Evolutionary conservation across 1,284 basidiomycete genomes (phyloP).

Genomic region (Melampsora larici-populina): DNA sequence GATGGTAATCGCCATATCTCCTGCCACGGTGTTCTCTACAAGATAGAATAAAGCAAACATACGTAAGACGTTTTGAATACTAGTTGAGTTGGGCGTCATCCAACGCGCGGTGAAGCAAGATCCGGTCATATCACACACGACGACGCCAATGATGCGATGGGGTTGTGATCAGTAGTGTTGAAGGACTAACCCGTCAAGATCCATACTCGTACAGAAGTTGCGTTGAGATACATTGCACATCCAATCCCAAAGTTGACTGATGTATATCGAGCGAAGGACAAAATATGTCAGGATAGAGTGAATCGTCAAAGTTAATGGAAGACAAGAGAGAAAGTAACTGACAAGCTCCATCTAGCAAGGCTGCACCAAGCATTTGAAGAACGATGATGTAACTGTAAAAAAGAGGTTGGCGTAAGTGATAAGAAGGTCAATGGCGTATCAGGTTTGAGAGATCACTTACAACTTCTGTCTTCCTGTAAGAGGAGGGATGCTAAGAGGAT

Average conservation of each 20-base stretch:
- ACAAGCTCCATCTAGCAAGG: slow-evolving; percentile 45
- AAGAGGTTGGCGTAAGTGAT: neutral
- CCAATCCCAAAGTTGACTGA: slow-evolving; percentile 49
- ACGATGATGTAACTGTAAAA: slow-evolving; percentile 39
- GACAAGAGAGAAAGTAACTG: neutral
- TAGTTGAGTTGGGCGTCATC: slow-evolving; percentile 44
- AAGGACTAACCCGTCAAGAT: slow-evolving; percentile 14
- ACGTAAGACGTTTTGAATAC: neutral
- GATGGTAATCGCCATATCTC: slow-evolving; percentile 48
- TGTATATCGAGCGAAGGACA: neutral
- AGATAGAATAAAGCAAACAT: too few species aligned
- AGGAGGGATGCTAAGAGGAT: slow-evolving; percentile 34
- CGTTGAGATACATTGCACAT: slow-evolving; percentile 44
- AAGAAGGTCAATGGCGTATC: neutral
- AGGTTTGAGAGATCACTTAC: neutral
- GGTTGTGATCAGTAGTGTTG: too few species aligned
- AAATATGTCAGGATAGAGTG: neutral
- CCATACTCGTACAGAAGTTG: slow-evolving; percentile 32
- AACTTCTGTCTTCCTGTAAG: slow-evolving; percentile 18
- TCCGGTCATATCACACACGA: neutral
- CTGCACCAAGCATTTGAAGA: slow-evolving; percentile 43
- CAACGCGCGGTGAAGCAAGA: slow-evolving; percentile 8
- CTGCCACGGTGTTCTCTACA: slow-evolving; percentile 43
- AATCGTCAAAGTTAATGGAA: neutral
- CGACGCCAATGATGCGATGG: neutral